Percentiles rank a stretch among this genome's conserved stretches.
Conservation (phyloP, 495 filamentous ascomycete species). For the Aspergillus nanangensis region DNA sequence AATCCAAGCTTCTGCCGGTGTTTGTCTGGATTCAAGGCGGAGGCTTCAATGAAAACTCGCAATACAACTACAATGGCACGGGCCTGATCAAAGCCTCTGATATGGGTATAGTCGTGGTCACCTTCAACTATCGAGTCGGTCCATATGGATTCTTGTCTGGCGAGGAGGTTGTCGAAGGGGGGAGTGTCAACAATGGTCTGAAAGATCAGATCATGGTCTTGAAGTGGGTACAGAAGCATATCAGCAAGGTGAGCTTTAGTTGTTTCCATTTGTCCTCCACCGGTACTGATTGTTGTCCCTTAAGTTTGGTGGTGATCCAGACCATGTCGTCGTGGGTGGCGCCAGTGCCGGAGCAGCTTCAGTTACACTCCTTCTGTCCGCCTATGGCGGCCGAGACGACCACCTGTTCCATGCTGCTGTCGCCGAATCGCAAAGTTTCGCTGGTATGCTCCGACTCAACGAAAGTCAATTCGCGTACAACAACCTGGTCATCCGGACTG, state of each 20-base stretch:
- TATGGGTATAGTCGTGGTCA: conserved; percentile 62
- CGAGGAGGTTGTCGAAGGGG: conserved; percentile 47
- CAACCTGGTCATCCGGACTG: conserved; percentile 51
- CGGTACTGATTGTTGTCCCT: too few species aligned
- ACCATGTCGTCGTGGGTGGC: conserved; percentile 67
- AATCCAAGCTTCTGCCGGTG: conserved; percentile 59
- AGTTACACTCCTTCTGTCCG: conserved; percentile 61
- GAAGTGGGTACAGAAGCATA: conserved; percentile 65
- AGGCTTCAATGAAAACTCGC: conserved; percentile 60
- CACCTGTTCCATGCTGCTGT: conserved; percentile 59
- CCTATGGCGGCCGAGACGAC: conserved; percentile 53
- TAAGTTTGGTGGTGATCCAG: conserved; percentile 73
- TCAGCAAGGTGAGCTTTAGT: conserved; percentile 40
- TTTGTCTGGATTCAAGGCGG: conserved; percentile 77
- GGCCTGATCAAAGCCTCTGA: conserved; percentile 55
- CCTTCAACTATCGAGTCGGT: conserved; percentile 76
- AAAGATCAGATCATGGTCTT: conserved; percentile 65
- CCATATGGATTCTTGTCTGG: conserved; percentile 70
- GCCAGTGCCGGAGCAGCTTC: conserved; percentile 68
- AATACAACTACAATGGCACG: conserved; percentile 62
- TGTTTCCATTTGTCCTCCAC: too few species aligned
- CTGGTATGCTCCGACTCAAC: conserved; percentile 50
- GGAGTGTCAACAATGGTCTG: conserved; percentile 64
- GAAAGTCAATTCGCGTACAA: conserved; percentile 65
- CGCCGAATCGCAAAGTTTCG: conserved; percentile 64